These are phyloP conservation scores for Casaregolazyma suthepensis DNA, from an alignment of 1,139 yeast genomes.

Conservation along the genomic window DNA sequence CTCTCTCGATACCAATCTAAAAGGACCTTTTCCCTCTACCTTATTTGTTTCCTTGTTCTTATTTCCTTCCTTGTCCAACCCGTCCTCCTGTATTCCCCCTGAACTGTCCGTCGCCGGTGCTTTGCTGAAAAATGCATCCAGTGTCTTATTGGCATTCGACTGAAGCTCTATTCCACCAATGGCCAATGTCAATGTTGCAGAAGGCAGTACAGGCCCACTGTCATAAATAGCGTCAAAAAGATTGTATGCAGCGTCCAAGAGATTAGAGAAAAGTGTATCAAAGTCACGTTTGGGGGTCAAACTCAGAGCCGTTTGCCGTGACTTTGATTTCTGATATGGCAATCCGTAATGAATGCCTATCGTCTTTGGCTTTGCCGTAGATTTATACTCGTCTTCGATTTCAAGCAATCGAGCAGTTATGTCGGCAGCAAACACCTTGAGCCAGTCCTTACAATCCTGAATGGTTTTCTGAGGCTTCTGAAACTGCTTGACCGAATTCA, in stretches of 20 bases:
- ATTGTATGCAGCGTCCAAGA: slow-evolving; percentile 24
- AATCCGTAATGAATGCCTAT: slow-evolving; percentile 27
- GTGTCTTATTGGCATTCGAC: slow-evolving; percentile 11
- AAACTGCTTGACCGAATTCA: slow-evolving; percentile 85
- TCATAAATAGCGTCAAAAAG: slow-evolving; percentile 25
- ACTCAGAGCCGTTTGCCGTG: slow-evolving; percentile 21
- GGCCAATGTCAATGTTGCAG: slow-evolving; percentile 15
- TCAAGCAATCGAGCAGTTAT: slow-evolving; percentile 64
- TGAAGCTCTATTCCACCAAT: slow-evolving; percentile 14
- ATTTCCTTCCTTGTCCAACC: background rate
- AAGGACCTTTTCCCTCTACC: background rate
- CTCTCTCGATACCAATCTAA: background rate
- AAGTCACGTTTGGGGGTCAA: slow-evolving; percentile 6
- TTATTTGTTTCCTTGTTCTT: background rate
- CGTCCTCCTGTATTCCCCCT: background rate
- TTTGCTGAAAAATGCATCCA: slow-evolving; percentile 14
- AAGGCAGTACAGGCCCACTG: slow-evolving; percentile 14
- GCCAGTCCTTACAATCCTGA: slow-evolving; percentile 69
- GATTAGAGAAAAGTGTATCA: slow-evolving; percentile 21
- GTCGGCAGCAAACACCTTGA: slow-evolving; percentile 78
- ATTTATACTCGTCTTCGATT: slow-evolving; percentile 49
- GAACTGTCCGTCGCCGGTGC: background rate
- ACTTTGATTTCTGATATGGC: slow-evolving; percentile 14
- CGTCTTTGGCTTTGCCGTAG: slow-evolving; percentile 32
- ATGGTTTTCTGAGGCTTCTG: slow-evolving; percentile 46